Conservation (phyloP, 768 basidiomycete species). For the Suillus decipiens region DNA sequence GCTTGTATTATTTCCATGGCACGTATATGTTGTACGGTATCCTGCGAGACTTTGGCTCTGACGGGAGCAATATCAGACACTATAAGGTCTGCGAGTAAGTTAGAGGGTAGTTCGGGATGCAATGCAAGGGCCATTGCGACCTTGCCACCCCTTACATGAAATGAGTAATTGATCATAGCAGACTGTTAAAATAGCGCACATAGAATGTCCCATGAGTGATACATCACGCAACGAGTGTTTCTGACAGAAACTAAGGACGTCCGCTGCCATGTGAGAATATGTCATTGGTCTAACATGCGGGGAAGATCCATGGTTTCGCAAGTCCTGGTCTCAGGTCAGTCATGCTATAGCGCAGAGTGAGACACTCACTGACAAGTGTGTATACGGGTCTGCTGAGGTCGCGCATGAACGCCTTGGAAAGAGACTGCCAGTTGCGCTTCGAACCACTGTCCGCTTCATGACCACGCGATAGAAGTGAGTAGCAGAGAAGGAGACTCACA, state of each 20-base stretch:
- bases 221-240: conserved; percentile 57
- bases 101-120: conserved; percentile 40
- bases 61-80: conserved; percentile 84
- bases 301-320: conserved; percentile 88
- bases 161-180: conserved; percentile 6
- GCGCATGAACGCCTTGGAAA: conserved; percentile 73
- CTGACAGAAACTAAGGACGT: conserved; percentile 69
- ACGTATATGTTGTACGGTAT: conserved; percentile 66
- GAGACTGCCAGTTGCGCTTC: conserved; percentile 86
- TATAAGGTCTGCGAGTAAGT: conserved; percentile 57
- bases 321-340: conserved; percentile 51
- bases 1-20: conserved; percentile 77
- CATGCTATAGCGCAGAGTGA: not conserved
- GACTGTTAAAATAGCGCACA: conserved; percentile 50
- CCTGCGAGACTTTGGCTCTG: conserved; percentile 53
- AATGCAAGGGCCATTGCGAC: conserved; percentile 73
- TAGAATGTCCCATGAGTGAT: conserved; percentile 86
- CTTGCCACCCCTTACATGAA: conserved; percentile 75
- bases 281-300: conserved; percentile 75
- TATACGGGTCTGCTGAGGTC: conserved; percentile 71
- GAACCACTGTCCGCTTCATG: conserved; percentile 57
- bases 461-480: conserved; percentile 1
- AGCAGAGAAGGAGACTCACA: conserved; percentile 42
- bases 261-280: conserved; percentile 78
- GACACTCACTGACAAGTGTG: conserved; percentile 51